Evolutionary conservation across 1,284 basidiomycete genomes (phyloP), one percentile per base, ranked within the genome.

Genomic region (Ceratorhiza oryzae-sativae): DNA sequence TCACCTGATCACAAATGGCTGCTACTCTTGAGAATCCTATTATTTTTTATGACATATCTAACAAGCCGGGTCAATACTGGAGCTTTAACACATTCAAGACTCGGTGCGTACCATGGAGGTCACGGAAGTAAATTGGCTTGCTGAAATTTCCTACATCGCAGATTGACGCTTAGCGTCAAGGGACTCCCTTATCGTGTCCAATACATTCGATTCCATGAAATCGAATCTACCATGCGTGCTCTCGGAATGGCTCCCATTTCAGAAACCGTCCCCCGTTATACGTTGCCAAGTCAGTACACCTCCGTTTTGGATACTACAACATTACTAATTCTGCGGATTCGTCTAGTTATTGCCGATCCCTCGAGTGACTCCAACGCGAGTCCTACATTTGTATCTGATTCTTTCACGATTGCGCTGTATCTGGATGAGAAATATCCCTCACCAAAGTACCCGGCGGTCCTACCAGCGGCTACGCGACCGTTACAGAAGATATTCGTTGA

Each of bases 151-250:
- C 42, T 18, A 13, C 8, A 10, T 1, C 15, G 23, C n/a, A 75
- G 75, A 25, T 36, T 75, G 10, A 65, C 74, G 18, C 71, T 76
- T 1, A 77, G 76, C 71, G 76, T 75, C 58, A 77, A 76, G 36
- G 59, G 73, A 1, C 67, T 77, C n/a, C 73, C 75, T 10, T 77
- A 77, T 71, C 62, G 68, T 18, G 76, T 75, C 45, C 71, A 73
- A n/a, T 76, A 71, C 55, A 41, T 77, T 27, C 58, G 71, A 39
- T 76, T 73, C 46, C 73, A 74, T 1, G 76, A 77, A n/a, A 76
- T 76, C 45, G 73, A 75, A 49, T 48, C 68, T 10, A 75, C 53
- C 9, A 51, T 75, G 3, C 70, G 71, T 20, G 51, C 42, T 8
- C 65, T 75, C n/a, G 76, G 73, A 0, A 10, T 68, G n/a, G 1